phyloP scores from a whole-genome alignment of 75 land plant genomes.

The Azolla pinnata region DNA sequence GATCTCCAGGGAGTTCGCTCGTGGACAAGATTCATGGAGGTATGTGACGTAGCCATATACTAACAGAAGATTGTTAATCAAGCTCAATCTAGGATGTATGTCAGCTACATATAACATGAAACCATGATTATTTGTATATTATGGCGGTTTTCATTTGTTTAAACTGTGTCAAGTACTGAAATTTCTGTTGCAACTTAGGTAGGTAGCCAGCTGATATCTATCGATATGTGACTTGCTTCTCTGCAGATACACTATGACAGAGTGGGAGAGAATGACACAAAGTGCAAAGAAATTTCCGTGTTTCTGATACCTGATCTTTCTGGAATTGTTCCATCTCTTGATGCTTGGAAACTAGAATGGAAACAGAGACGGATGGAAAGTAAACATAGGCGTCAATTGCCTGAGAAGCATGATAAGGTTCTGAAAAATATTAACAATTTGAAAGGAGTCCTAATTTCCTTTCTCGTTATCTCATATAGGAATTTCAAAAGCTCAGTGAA shows the following conservation, averaged over 20 bases:
- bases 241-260: constrained; percentile 89
- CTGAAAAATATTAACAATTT: too few relatives aligned
- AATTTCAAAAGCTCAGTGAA: too few relatives aligned
- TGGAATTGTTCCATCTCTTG: constrained; percentile 71
- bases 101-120: too few relatives aligned
- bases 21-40: constrained; percentile 94
- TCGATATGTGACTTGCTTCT: neutral
- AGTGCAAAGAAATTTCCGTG: constrained; percentile 78
- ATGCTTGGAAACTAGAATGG: constrained; percentile 71
- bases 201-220: too few relatives aligned
- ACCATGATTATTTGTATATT: too few relatives aligned
- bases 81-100: too few relatives aligned
- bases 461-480: too few relatives aligned
- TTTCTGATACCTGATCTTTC: constrained; percentile 73
- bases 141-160: too few relatives aligned
- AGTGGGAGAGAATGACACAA: constrained; percentile 77
- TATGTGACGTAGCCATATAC: constrained; percentile 15
- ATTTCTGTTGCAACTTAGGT: too few relatives aligned
- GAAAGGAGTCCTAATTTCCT: too few relatives aligned
- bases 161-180: too few relatives aligned
- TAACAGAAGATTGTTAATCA: too few relatives aligned
- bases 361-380: constrained; percentile 44
- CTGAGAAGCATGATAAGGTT: constrained; percentile 57
- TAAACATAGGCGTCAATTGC: constrained; percentile 34
- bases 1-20: constrained; percentile 53